Percentiles rank a stretch among this genome's conserved stretches.
Conservation (phyloP, 2,329 filamentous ascomycete genomes). For the Trichoderma atroviride region DNA sequence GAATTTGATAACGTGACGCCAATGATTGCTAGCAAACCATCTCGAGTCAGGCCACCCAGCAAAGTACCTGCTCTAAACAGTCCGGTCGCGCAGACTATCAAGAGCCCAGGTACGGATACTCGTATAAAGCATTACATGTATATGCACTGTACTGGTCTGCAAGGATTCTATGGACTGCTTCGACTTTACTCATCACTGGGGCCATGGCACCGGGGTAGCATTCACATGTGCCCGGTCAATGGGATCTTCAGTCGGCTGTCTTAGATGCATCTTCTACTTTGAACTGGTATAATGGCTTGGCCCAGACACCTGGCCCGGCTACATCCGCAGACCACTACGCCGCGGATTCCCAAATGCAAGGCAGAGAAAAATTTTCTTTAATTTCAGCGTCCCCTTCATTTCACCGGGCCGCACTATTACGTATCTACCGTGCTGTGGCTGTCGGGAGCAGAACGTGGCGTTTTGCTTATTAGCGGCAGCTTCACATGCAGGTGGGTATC, state of each 20-base stretch:
- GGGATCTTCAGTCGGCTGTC: not conserved
- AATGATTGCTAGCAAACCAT: not conserved
- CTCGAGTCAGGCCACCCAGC: constrained; percentile 15
- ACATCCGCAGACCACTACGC: not conserved
- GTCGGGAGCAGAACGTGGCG: constrained; percentile 11
- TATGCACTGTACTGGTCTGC: not conserved
- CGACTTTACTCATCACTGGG: not conserved
- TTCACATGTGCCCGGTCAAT: not conserved
- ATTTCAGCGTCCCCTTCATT: constrained; percentile 1
- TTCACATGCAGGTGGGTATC: constrained; percentile 15
- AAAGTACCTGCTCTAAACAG: constrained; percentile 4
- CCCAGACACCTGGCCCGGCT: not conserved
- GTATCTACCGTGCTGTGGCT: constrained; percentile 18
- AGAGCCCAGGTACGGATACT: not conserved
- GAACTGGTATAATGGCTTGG: not conserved
- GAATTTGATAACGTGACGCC: constrained; percentile 7
- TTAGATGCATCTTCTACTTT: not conserved
- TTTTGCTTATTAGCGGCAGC: constrained; percentile 5
- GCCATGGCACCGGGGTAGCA: not conserved
- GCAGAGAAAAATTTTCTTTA: not conserved
- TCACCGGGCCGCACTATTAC: constrained; percentile 19
- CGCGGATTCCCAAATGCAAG: not conserved
- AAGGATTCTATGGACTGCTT: not conserved
- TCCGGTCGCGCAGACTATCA: not conserved
- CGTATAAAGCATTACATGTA: not conserved